Conservation (phyloP, 768 basidiomycete genomes). For the Hypholoma fasciculare region DNA sequence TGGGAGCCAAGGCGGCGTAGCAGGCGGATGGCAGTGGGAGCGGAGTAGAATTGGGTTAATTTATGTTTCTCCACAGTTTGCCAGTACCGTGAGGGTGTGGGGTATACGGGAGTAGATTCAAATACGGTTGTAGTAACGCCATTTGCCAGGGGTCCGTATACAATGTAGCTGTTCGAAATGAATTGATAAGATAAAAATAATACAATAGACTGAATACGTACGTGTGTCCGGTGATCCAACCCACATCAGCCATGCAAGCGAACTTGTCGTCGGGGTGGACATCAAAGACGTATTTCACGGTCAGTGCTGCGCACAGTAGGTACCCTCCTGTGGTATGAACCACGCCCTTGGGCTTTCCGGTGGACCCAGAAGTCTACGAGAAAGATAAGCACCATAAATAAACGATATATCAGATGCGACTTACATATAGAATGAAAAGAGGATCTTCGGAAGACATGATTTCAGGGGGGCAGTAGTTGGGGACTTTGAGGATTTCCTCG, state of each 20-base stretch:
- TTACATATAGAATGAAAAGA: constrained; percentile 96
- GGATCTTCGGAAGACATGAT: constrained; percentile 93
- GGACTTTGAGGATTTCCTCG: constrained; percentile 83
- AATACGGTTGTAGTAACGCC: constrained; percentile 88
- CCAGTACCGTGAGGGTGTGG: constrained; percentile 97
- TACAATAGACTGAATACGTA: constrained; percentile 28
- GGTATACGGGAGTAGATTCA: constrained; percentile 96
- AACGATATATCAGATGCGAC: constrained; percentile 28
- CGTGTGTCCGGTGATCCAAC: constrained; percentile 98
- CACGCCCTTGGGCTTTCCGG: constrained; percentile 96
- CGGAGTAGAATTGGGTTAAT: constrained; percentile 94
- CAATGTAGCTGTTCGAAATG: constrained; percentile 63
- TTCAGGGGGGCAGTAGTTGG: constrained; percentile 86
- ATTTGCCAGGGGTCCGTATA: constrained; percentile 92
- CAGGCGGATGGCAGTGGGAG: constrained; percentile 93
- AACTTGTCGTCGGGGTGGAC: constrained; percentile 95
- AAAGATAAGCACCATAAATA: constrained; percentile 9
- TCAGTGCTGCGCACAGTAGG: constrained; percentile 87
- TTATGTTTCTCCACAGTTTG: constrained; percentile 90
- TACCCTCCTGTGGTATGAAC: constrained; percentile 90
- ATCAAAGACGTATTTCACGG: constrained; percentile 97
- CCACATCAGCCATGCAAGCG: constrained; percentile 98
- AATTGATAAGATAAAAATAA: constrained; percentile 11
- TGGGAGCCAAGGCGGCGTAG: constrained; percentile 79
- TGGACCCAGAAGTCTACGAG: constrained; percentile 85